Percentiles rank a stretch among this genome's conserved stretches.
phyloP scores from a whole-genome alignment of 75 land plant genomes.

The Ceratopteris richardii region DNA sequence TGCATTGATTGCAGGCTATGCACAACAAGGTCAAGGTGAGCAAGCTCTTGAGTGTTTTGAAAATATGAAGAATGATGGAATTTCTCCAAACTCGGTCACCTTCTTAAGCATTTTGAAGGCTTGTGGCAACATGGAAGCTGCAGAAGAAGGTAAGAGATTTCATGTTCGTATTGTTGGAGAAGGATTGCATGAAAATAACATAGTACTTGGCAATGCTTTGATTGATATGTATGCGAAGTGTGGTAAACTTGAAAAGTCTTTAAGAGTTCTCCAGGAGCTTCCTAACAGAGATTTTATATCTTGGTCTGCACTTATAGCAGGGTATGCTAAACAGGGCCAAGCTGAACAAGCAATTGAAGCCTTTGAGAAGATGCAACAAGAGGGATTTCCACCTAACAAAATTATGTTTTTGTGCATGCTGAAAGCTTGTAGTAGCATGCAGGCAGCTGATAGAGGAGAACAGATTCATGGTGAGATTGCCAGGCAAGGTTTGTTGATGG shows the following conservation, averaged over 20 bases:
- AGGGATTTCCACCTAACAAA: conserved; percentile 41
- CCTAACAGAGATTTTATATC: conserved; percentile 40
- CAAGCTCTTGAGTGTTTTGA: conserved; percentile 41
- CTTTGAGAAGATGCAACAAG: conserved; percentile 35
- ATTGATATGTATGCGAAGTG: conserved; percentile 51
- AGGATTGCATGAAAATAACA: conserved; percentile 15
- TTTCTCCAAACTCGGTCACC: conserved; percentile 41
- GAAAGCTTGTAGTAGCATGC: conserved; percentile 48
- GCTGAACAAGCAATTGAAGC: conserved; percentile 35
- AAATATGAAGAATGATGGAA: conserved; percentile 25
- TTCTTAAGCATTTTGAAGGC: conserved; percentile 54
- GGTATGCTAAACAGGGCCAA: conserved; percentile 32
- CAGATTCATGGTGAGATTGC: not conserved
- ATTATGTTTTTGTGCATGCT: conserved; percentile 50
- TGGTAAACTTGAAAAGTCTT: conserved; percentile 21
- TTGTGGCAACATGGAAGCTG: too few species aligned
- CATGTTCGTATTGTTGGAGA: conserved; percentile 39
- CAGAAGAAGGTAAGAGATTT: conserved; percentile 35
- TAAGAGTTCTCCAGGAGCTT: conserved; percentile 36
- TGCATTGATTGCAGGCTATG: not conserved
- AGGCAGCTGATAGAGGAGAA: conserved; percentile 13
- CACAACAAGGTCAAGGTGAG: conserved; percentile 2
- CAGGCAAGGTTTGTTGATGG: not conserved
- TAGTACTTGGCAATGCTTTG: conserved; percentile 34
- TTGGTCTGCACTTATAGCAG: conserved; percentile 54